Conservation (phyloP, 495 filamentous ascomycete species). For the Aspergillus carlsbadensis region DNA sequence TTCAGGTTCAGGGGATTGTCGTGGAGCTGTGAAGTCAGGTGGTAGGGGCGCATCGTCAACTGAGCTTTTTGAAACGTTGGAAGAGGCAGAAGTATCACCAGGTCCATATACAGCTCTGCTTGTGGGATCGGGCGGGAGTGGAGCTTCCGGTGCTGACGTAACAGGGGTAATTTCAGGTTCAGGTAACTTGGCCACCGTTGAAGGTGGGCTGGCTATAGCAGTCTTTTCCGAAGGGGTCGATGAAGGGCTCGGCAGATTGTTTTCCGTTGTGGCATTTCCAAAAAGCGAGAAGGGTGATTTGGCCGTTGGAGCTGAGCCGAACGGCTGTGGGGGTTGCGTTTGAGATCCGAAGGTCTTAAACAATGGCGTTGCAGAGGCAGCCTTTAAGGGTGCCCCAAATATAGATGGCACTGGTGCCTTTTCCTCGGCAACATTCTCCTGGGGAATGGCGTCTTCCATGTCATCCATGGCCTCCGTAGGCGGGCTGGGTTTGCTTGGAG, state of each 20-base stretch:
- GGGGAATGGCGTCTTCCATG: constrained; percentile 29
- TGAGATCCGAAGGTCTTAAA: constrained; percentile 30
- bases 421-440: constrained; percentile 19
- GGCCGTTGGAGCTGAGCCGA: constrained; percentile 31
- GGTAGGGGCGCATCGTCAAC: constrained; percentile 58
- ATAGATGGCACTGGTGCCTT: constrained; percentile 45
- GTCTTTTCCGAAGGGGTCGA: constrained; percentile 43
- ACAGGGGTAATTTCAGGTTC: constrained; percentile 25
- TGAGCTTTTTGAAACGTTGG: constrained; percentile 52
- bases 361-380: constrained; percentile 25
- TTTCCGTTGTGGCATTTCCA: constrained; percentile 27
- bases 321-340: constrained; percentile 26
- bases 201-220: constrained; percentile 22
- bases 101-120: constrained; percentile 64
- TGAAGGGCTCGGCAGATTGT: constrained; percentile 27
- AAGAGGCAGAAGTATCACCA: constrained; percentile 69
- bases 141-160: constrained; percentile 43
- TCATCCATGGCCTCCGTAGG: constrained; percentile 39
- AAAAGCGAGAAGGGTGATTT: constrained; percentile 40
- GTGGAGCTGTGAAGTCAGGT: constrained; percentile 52
- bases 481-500: constrained; percentile 27
- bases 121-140: constrained; percentile 75
- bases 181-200: constrained; percentile 21
- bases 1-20: constrained; percentile 20
- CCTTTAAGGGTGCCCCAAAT: constrained; percentile 35